A percentile compares a stretch with the other conserved stretches of the same genome.
Conservation (phyloP, 2,329 filamentous ascomycete genomes). For the Madurella fahalii region DNA sequence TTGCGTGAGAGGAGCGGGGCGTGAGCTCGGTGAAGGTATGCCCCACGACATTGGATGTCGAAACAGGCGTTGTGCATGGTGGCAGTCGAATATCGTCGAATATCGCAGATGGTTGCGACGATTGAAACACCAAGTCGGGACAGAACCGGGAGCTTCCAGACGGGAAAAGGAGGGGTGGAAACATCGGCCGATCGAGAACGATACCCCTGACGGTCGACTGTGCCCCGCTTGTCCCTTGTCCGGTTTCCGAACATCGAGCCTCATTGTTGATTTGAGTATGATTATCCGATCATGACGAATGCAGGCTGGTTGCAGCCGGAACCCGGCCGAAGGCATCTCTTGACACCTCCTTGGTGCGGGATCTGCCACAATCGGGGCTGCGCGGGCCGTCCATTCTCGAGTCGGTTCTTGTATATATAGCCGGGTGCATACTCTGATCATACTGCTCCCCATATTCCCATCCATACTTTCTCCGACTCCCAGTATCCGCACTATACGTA, state of each 20-base stretch:
- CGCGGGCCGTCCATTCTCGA: not conserved
- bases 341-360: conserved; percentile 5
- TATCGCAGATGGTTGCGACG: no score
- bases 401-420: conserved; percentile 2
- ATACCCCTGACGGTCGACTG: not conserved
- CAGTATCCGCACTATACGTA: no score
- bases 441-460: no score
- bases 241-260: conserved; percentile 1
- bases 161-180: no score
- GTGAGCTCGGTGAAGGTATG: no score
- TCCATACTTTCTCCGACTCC: not conserved
- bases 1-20: not conserved
- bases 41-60: no score
- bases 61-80: no score
- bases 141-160: no score
- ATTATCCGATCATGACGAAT: conserved; percentile 30
- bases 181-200: not conserved
- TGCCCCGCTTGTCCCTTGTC: conserved; percentile 3
- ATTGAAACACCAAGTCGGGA: no score
- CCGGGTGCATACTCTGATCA: not conserved
- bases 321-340: not conserved
- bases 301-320: not conserved
- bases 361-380: not conserved
- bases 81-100: no score
- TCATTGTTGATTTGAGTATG: conserved; percentile 17